phyloP scores from a whole-genome alignment of 2,329 filamentous ascomycete species.

The Endocalyx cinctus region DNA sequence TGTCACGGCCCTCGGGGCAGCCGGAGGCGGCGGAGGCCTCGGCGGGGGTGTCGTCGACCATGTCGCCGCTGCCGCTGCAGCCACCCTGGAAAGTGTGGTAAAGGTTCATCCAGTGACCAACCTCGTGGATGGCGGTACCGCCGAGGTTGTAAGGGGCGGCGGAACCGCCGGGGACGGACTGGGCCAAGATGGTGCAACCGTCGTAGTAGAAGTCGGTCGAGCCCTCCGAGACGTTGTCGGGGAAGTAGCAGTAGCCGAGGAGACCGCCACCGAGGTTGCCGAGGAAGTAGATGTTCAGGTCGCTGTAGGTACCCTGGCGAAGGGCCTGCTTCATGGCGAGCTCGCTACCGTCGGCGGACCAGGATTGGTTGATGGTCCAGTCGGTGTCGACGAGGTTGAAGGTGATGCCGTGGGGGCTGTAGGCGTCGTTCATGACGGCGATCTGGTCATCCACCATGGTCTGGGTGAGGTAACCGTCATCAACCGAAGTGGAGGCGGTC shows the following conservation, averaged over 20 bases:
- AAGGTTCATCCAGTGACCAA: slow-evolving; percentile 37
- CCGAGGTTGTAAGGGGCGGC: slow-evolving; percentile 28
- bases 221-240: slow-evolving; percentile 27
- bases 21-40: slow-evolving; percentile 31
- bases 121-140: slow-evolving; percentile 33
- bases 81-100: slow-evolving; percentile 39
- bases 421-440: slow-evolving; percentile 40
- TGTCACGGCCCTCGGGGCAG: slow-evolving; percentile 32
- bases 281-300: slow-evolving; percentile 45
- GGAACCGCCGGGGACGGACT: slow-evolving; percentile 21
- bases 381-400: slow-evolving; percentile 40
- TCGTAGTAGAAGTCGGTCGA: slow-evolving; percentile 31
- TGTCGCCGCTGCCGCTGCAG: slow-evolving; percentile 34
- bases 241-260: slow-evolving; percentile 45
- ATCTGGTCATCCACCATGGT: slow-evolving; percentile 35
- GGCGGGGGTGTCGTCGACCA: slow-evolving; percentile 36
- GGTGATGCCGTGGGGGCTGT: slow-evolving; percentile 35
- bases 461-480: slow-evolving; percentile 32
- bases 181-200: slow-evolving; percentile 24
- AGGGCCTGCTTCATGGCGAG: slow-evolving; percentile 40
- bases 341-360: slow-evolving; percentile 37
- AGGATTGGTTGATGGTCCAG: slow-evolving; percentile 42
- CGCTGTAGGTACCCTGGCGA: slow-evolving; percentile 38
- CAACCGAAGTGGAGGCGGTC: slow-evolving; percentile 21
- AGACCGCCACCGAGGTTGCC: slow-evolving; percentile 28